phyloP scores from a whole-genome alignment of 2,329 filamentous ascomycete genomes.

The Coniochaeta sp. region DNA sequence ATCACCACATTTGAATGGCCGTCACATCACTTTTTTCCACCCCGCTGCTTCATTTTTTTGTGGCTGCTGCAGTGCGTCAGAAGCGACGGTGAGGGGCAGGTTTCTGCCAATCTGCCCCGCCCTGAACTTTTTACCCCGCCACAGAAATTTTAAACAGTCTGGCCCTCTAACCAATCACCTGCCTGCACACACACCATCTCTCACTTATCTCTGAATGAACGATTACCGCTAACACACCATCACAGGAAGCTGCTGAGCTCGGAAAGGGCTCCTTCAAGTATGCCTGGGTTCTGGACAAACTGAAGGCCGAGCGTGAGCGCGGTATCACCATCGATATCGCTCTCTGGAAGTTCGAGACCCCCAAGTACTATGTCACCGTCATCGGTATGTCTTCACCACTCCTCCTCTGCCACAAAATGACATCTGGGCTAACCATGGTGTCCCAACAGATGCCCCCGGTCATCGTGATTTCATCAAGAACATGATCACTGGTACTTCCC shows the following conservation, averaged over 20 bases:
- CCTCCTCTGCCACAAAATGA: too few species aligned
- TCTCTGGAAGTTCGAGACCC: conserved; percentile 99
- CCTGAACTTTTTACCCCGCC: conserved; percentile 1
- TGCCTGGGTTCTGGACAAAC: conserved; percentile 99
- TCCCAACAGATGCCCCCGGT: conserved; percentile 74
- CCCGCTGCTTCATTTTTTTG: background rate
- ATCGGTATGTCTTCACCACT: conserved; percentile 73
- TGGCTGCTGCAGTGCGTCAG: too few species aligned
- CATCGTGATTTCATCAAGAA: conserved; percentile 99
- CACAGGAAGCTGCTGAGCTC: conserved; percentile 93
- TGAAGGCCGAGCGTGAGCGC: conserved; percentile 99
- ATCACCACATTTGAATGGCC: too few species aligned
- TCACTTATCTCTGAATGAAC: background rate
- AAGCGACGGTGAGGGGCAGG: background rate
- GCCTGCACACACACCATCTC: background rate
- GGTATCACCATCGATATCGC: conserved; percentile 99
- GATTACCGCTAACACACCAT: conserved; percentile 15
- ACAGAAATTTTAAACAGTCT: conserved; percentile 1
- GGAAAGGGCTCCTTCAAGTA: conserved; percentile 99
- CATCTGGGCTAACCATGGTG: conserved; percentile 15
- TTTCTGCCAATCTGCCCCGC: background rate
- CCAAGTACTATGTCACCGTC: conserved; percentile 96
- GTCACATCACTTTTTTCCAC: too few species aligned
- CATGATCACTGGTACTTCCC: conserved; percentile 99
- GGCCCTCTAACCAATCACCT: conserved; percentile 7